Percentiles rank a stretch among this genome's conserved stretches.
Conservation (phyloP, 2,329 filamentous ascomycete species). For the Nigrospora sphaerica region DNA sequence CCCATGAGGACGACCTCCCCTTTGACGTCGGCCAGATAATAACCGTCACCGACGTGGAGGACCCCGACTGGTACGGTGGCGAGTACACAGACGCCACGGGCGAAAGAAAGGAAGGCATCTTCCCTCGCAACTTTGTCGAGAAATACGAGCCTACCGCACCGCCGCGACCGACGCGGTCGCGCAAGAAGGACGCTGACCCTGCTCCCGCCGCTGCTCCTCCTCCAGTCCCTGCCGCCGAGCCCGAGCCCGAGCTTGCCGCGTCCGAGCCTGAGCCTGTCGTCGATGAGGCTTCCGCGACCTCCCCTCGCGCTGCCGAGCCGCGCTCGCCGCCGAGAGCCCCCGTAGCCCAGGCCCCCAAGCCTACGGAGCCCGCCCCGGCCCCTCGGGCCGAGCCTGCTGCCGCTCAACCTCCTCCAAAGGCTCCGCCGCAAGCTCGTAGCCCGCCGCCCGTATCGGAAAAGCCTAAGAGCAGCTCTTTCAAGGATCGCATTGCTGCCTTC, state of each 20-base stretch:
- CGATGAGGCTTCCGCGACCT: constrained; percentile 25
- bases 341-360: constrained; percentile 22
- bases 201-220: constrained; percentile 25
- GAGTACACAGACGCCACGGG: constrained; percentile 77
- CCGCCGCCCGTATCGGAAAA: constrained; percentile 68
- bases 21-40: constrained; percentile 85
- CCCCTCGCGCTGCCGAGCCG: constrained; percentile 15
- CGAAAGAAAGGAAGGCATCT: constrained; percentile 73
- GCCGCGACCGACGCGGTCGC: constrained; percentile 70
- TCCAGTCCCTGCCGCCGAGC: constrained; percentile 18
- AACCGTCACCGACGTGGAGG: constrained; percentile 86
- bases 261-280: constrained; percentile 9
- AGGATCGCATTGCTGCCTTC: constrained; percentile 93
- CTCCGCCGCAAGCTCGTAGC: constrained; percentile 38
- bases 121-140: constrained; percentile 96
- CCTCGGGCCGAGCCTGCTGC: constrained; percentile 24
- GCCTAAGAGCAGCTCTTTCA: constrained; percentile 71
- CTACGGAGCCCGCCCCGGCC: constrained; percentile 28
- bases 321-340: constrained; percentile 18
- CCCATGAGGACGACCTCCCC: constrained; percentile 89
- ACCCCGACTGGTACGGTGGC: constrained; percentile 88
- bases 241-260: constrained; percentile 11
- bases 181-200: constrained; percentile 55
- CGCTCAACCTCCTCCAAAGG: constrained; percentile 31
- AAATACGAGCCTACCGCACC: constrained; percentile 88